Evolutionary conservation across 2,329 filamentous ascomycete genomes (phyloP), one percentile per base, ranked within the genome.

Genomic region (Neofusicoccum umdonicola): DNA sequence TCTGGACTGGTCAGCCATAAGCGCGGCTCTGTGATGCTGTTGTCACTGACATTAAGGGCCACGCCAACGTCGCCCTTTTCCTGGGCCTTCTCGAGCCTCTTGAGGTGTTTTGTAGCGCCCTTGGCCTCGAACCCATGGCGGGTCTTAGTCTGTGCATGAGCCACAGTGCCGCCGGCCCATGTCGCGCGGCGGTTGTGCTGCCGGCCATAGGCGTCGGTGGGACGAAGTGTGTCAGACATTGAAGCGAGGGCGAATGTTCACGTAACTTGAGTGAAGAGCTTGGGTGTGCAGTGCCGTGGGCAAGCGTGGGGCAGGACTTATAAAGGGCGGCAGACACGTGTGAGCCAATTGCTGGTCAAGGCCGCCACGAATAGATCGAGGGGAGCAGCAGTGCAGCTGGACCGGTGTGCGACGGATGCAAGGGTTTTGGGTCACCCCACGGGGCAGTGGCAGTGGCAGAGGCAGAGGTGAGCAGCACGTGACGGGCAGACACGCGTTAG

Each of bases 41-140:
- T 42, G 15, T 6, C 9, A 41, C 62, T 34, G 17, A 73, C 72
- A 61, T 70, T 66, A 8, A 72, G 65, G 8, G 66, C 66, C 15
- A 67, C 67, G n/a, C 66, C 67, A 12, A 51, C 56, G 27, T 60
- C 62, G 8, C 64, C 61, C 27, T 67, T 67, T 22, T 70, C 64
- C 48, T 67, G 42, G n/a, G 67, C 67, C 42, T 68, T 68, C 37
- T 66, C 66, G 45, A 69, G 56, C 17, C 67, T 67, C 22, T 68
- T 64, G 50, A 69, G 60, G 34, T 70, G 69, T 31, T 71, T 69
- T 7, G 69, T 65, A 9, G 73, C 71, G 31, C 70, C 67, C 41
- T 67, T 62, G 31, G 71, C 73, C 45, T 69, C 68, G 48, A 74
- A 75, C 13, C 68, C 64, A 66, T 73, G 62, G 48, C 69, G 69